phyloP scores from a whole-genome alignment of 345 rosid species.

The Isatis tinctoria region DNA sequence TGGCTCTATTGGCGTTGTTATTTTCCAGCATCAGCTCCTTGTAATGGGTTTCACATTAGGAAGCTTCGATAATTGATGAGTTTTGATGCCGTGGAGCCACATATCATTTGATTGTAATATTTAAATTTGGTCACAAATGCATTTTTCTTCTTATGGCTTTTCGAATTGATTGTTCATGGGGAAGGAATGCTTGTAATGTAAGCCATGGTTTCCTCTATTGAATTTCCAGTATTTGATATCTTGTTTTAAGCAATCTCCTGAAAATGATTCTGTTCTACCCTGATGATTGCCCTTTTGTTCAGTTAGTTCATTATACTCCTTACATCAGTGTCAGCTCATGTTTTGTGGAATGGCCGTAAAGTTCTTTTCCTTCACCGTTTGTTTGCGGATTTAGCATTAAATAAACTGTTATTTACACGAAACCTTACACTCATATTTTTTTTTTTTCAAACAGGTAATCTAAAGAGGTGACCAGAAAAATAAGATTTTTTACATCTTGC shows the following conservation, averaged over 20 bases:
- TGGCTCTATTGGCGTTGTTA: neutral
- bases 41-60: neutral
- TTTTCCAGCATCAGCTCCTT: neutral
- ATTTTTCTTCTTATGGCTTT: neutral
- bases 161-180: neutral
- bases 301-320: neutral
- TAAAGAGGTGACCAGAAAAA: slow-evolving; percentile 31
- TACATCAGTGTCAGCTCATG: neutral
- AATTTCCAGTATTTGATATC: slow-evolving; percentile 19
- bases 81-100: neutral
- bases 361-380: neutral
- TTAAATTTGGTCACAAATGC: neutral
- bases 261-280: neutral
- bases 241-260: slow-evolving; percentile 11
- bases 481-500: slow-evolving; percentile 55
- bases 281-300: slow-evolving; percentile 17
- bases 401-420: neutral
- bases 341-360: neutral
- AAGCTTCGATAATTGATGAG: neutral
- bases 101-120: neutral
- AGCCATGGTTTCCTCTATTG: slow-evolving; percentile 17
- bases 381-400: neutral
- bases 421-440: neutral
- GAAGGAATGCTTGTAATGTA: slow-evolving; percentile 15
- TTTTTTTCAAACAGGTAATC: slow-evolving; percentile 37